These are phyloP conservation scores for Oemleria cerasiformis DNA, from an alignment of 306 rosid genomes.

Conservation along the genomic window DNA sequence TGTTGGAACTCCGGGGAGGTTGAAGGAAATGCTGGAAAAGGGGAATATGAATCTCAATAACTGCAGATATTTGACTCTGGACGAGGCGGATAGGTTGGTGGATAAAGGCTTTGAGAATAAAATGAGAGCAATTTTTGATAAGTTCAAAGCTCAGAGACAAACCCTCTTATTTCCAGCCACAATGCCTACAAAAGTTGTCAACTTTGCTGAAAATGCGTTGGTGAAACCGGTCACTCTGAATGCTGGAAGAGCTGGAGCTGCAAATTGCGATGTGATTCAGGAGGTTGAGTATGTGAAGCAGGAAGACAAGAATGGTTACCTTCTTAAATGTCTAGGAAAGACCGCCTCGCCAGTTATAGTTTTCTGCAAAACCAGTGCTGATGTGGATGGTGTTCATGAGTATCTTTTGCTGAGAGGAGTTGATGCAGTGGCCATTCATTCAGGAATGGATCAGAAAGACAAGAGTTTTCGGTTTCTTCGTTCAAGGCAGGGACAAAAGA, in stretches of 20 bases:
- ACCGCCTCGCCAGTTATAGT: constrained; percentile 87
- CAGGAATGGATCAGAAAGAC: constrained; percentile 97
- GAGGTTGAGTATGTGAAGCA: constrained; percentile 95
- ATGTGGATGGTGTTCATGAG: constrained; percentile 92
- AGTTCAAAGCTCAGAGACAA: constrained; percentile 89
- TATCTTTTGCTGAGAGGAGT: constrained; percentile 93
- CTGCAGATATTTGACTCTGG: constrained; percentile 82
- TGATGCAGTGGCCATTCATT: constrained; percentile 92
- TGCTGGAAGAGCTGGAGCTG: constrained; percentile 95
- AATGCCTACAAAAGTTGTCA: constrained; percentile 91
- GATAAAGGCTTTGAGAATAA: constrained; percentile 95
- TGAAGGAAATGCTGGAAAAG: constrained; percentile 95
- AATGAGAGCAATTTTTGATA: constrained; percentile 85
- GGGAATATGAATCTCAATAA: constrained; percentile 86
- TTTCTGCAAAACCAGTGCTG: constrained; percentile 90
- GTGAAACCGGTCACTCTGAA: constrained; percentile 76
- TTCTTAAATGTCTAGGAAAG: constrained; percentile 85
- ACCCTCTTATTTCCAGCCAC: constrained; percentile 90
- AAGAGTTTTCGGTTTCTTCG: constrained; percentile 75
- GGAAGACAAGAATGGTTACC: constrained; percentile 88
- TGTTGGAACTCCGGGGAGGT: constrained; percentile 94
- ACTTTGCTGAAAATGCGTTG: constrained; percentile 82
- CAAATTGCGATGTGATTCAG: constrained; percentile 87
- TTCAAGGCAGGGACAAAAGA: constrained; percentile 85
- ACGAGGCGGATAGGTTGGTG: constrained; percentile 91